phyloP scores from a whole-genome alignment of 2,329 filamentous ascomycete genomes.

The Pseudocercospora ulei region DNA sequence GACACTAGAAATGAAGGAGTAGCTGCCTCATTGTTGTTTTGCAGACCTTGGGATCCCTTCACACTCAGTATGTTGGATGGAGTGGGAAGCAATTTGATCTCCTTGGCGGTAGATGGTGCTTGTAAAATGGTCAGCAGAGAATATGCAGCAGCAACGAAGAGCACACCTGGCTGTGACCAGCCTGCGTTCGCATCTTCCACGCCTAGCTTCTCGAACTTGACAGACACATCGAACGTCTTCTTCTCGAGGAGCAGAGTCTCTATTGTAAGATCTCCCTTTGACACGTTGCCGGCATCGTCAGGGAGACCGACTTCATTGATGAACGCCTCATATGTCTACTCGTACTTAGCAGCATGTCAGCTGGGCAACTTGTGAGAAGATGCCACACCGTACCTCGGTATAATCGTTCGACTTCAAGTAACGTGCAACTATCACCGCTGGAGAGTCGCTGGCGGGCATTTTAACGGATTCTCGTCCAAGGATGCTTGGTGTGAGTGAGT shows the following conservation, averaged over 20 bases:
- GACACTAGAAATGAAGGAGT: slow-evolving; percentile 38
- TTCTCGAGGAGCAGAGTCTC: slow-evolving; percentile 54
- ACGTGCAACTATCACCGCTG: slow-evolving; percentile 34
- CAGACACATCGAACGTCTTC: slow-evolving; percentile 47
- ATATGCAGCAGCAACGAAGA: not conserved
- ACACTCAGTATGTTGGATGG: slow-evolving; percentile 47
- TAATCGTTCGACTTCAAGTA: slow-evolving; percentile 36
- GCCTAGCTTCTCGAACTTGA: slow-evolving; percentile 49
- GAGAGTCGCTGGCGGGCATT: slow-evolving; percentile 33
- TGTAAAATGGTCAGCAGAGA: slow-evolving; percentile 2
- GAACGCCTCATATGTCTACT: slow-evolving; percentile 49
- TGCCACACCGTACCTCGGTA: slow-evolving; percentile 30
- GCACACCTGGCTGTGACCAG: slow-evolving; percentile 44
- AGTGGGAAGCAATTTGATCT: slow-evolving; percentile 40
- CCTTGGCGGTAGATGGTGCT: slow-evolving; percentile 29
- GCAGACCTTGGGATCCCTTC: slow-evolving; percentile 27
- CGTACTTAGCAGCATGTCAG: slow-evolving; percentile 18
- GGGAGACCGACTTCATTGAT: slow-evolving; percentile 49
- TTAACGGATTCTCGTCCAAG: slow-evolving; percentile 4
- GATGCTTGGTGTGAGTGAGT: too few species aligned
- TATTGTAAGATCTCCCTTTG: slow-evolving; percentile 45
- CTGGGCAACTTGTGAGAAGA: not conserved
- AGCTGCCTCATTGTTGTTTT: slow-evolving; percentile 3
- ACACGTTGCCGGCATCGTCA: slow-evolving; percentile 40
- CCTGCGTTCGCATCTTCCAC: slow-evolving; percentile 35